A percentile compares a stretch with the other conserved stretches of the same genome.
Evolutionary conservation across 2,329 filamentous ascomycete species (phyloP).

Genomic region (Botrytis tulipae): DNA sequence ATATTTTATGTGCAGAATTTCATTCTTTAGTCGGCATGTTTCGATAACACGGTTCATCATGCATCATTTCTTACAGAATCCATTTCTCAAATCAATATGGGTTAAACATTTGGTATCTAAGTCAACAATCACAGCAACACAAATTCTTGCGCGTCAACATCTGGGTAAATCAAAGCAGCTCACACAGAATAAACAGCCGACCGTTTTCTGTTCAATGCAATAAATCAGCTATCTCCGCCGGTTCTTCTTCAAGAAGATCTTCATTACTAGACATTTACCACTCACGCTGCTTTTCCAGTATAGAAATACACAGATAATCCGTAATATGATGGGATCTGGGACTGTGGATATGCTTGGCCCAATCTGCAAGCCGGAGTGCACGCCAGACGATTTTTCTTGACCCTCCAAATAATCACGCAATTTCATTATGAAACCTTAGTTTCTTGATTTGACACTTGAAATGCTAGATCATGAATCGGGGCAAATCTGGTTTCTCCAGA

Average conservation of each 20-base stretch:
- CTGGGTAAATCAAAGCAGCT: not conserved
- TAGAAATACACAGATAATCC: not conserved
- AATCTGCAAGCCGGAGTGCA: not conserved
- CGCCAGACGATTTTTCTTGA: rapidly evolving
- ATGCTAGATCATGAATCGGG: not conserved
- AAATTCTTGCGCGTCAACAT: too few species aligned
- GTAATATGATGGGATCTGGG: not conserved
- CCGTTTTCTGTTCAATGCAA: not conserved
- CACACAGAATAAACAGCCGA: not conserved
- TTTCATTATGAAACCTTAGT: not conserved
- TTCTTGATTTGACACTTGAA: not conserved
- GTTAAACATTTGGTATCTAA: not conserved
- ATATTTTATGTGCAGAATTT: not conserved
- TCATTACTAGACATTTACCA: not conserved
- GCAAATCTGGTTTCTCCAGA: not conserved
- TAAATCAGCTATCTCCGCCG: not conserved
- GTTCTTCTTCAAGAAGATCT: not conserved
- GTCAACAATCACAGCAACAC: not conserved
- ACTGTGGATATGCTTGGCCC: too few species aligned
- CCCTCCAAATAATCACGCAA: not conserved
- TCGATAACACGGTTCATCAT: not conserved
- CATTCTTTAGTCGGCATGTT: not conserved
- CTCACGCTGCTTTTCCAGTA: not conserved
- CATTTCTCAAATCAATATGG: not conserved
- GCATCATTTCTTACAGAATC: not conserved